Evolutionary conservation across 768 basidiomycete species (phyloP).

Genomic region (Collybiopsis confluens): DNA sequence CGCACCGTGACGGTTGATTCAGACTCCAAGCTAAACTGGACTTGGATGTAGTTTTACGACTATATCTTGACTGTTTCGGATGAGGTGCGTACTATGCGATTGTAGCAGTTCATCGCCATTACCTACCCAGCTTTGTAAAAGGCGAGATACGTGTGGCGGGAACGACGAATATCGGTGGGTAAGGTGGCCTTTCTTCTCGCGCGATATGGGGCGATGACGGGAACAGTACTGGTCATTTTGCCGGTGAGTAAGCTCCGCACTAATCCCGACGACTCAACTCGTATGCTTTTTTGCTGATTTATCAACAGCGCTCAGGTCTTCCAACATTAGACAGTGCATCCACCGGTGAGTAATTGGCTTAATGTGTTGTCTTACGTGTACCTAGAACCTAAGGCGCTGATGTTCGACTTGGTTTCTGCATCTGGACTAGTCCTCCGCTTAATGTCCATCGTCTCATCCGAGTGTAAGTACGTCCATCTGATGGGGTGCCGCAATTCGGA

Average conservation of each 20-base stretch:
- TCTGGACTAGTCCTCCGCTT: constrained; percentile 5
- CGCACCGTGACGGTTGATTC: too few relatives aligned
- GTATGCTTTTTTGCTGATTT: too few relatives aligned
- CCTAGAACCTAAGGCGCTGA: too few relatives aligned
- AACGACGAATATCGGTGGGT: constrained; percentile 8
- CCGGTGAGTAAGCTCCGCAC: constrained; percentile 10
- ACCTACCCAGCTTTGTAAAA: background rate
- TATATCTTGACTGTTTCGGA: constrained; percentile 11
- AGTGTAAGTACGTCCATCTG: constrained; percentile 6
- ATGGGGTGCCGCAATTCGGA: too few relatives aligned
- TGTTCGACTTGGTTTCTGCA: background rate
- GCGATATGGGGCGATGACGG: constrained; percentile 13
- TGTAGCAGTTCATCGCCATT: background rate
- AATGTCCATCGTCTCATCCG: constrained; percentile 12
- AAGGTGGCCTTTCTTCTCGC: constrained; percentile 9
- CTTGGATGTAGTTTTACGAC: constrained; percentile 1
- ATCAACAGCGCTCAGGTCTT: background rate
- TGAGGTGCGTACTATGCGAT: constrained; percentile 4
- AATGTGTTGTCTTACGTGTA: background rate
- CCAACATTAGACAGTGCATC: background rate
- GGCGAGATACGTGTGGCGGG: constrained; percentile 12
- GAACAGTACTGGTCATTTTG: constrained; percentile 10
- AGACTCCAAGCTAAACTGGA: too few relatives aligned
- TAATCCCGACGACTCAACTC: too few relatives aligned
- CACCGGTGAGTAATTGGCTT: background rate